These are phyloP conservation scores for Aspergillus melleus DNA, from an alignment of 2,329 filamentous ascomycete genomes.

Conservation along the genomic window DNA sequence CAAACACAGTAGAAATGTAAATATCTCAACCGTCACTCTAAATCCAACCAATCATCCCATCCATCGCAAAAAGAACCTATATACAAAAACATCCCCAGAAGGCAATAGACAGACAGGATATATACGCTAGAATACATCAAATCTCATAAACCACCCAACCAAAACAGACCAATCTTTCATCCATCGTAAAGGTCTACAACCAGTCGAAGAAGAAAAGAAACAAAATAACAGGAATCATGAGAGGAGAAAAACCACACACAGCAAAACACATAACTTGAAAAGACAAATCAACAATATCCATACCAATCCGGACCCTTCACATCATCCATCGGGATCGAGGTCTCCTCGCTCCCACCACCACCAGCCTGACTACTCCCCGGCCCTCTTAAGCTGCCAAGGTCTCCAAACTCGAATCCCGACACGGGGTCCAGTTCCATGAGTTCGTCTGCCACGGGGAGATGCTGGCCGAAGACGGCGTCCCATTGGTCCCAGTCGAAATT, in stretches of 20 bases:
- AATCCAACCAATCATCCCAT: background rate
- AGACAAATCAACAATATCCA: slow-evolving; percentile 12
- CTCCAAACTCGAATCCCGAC: slow-evolving; percentile 34
- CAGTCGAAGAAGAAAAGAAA: background rate
- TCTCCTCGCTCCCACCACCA: slow-evolving; percentile 7
- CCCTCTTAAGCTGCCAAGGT: slow-evolving; percentile 19
- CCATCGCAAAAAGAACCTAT: background rate
- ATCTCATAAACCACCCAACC: background rate
- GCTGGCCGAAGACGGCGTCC: slow-evolving; percentile 51
- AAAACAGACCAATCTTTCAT: no score
- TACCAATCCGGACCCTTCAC: slow-evolving; percentile 15
- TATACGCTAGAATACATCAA: background rate
- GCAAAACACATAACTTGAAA: background rate
- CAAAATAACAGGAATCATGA: background rate
- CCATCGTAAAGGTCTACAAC: background rate
- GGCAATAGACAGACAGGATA: background rate
- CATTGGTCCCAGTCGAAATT: slow-evolving; percentile 53
- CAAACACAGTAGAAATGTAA: no score
- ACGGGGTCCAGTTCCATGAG: slow-evolving; percentile 45
- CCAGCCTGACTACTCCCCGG: background rate
- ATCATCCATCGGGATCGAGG: slow-evolving; percentile 2
- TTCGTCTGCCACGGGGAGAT: slow-evolving; percentile 45
- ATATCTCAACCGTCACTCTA: no score
- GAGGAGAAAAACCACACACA: background rate
- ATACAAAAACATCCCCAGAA: background rate